Evolutionary conservation across 257 asterid species (phyloP).

Genomic region (Solanum clarkiae): DNA sequence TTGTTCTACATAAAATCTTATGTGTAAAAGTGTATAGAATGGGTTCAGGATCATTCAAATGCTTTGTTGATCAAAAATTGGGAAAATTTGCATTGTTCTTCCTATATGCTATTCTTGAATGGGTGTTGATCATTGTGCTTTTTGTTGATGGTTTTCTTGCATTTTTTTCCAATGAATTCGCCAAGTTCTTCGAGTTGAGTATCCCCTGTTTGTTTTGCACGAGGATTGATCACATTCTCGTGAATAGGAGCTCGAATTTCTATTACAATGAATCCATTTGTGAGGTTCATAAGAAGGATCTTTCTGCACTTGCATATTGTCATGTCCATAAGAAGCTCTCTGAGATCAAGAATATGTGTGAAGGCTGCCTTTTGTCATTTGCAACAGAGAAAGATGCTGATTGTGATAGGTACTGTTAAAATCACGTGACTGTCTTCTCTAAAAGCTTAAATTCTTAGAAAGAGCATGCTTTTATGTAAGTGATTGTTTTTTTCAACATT

Average conservation of each 20-base stretch:
- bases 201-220: slow-evolving; percentile 85
- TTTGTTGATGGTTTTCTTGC: slow-evolving; percentile 64
- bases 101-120: slow-evolving; percentile 57
- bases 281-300: slow-evolving; percentile 64
- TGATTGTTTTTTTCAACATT: too few species aligned
- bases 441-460: background rate
- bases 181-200: slow-evolving; percentile 44
- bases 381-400: slow-evolving; percentile 48
- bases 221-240: slow-evolving; percentile 60
- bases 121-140: slow-evolving; percentile 58
- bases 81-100: slow-evolving; percentile 55
- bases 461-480: too few species aligned
- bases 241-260: slow-evolving; percentile 33
- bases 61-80: slow-evolving; percentile 36
- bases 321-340: slow-evolving; percentile 63
- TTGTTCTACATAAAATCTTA: background rate
- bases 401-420: background rate
- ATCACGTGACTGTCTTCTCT: background rate
- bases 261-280: slow-evolving; percentile 78
- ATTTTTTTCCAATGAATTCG: slow-evolving; percentile 51
- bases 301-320: slow-evolving; percentile 80
- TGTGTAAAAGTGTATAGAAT: background rate
- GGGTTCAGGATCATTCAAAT: slow-evolving; percentile 10
- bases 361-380: slow-evolving; percentile 57
- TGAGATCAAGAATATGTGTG: slow-evolving; percentile 62